These are phyloP conservation scores for Phytophthora pseudosyringae DNA, from an alignment of 352 stramenopile species.

Conservation along the genomic window DNA sequence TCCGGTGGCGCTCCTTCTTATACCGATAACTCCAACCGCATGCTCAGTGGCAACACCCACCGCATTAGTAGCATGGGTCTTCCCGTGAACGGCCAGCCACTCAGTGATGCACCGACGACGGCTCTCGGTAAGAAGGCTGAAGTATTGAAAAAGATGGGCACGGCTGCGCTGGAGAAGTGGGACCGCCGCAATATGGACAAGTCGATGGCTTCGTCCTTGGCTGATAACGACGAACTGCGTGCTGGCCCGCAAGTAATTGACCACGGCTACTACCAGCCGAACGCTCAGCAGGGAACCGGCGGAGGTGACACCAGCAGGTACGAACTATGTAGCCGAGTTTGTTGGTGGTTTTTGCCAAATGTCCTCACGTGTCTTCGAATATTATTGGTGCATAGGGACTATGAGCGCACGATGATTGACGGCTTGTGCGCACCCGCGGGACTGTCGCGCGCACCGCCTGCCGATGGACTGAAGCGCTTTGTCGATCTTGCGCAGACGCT, in stretches of 20 bases:
- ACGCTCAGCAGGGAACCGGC: slow-evolving; percentile 62
- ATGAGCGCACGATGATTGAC: slow-evolving; percentile 88
- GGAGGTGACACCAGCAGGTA: slow-evolving; percentile 81
- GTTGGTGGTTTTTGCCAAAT: neutral
- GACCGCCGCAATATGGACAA: slow-evolving; percentile 91
- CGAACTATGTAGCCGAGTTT: slow-evolving; percentile 1
- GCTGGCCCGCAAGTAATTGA: slow-evolving; percentile 70
- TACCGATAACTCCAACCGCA: slow-evolving; percentile 66
- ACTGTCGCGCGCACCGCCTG: slow-evolving; percentile 72
- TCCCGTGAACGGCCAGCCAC: slow-evolving; percentile 54
- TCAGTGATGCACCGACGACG: slow-evolving; percentile 51
- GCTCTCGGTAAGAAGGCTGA: slow-evolving; percentile 80
- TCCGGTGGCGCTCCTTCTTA: slow-evolving; percentile 39
- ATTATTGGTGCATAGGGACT: slow-evolving; percentile 52
- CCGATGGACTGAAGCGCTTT: slow-evolving; percentile 84
- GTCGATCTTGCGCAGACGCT: slow-evolving; percentile 88
- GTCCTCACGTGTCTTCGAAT: slow-evolving; percentile 2
- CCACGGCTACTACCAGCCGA: slow-evolving; percentile 78
- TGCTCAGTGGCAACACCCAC: slow-evolving; percentile 49
- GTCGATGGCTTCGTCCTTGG: slow-evolving; percentile 88
- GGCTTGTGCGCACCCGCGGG: slow-evolving; percentile 80
- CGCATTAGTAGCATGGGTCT: slow-evolving; percentile 53
- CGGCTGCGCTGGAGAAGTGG: slow-evolving; percentile 82
- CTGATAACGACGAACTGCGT: slow-evolving; percentile 85
- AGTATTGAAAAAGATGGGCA: slow-evolving; percentile 83